These are phyloP conservation scores for Botryotinia globosa DNA, from an alignment of 2,329 filamentous ascomycete genomes.

Conservation along the genomic window DNA sequence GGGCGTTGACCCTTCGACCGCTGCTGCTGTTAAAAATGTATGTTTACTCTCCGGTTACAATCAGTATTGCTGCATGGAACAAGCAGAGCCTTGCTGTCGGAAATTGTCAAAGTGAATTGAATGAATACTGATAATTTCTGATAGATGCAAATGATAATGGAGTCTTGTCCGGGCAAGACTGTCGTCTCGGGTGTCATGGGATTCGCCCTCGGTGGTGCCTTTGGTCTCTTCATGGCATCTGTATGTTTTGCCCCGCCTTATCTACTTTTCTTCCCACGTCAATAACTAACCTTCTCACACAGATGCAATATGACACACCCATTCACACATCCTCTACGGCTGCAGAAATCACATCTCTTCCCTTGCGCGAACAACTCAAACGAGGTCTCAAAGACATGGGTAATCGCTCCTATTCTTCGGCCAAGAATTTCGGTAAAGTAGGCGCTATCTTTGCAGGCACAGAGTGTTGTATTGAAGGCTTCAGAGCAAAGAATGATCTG, in stretches of 20 bases:
- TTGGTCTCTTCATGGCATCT: conserved; percentile 97
- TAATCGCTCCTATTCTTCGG: conserved; percentile 72
- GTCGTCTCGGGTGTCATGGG: conserved; percentile 89
- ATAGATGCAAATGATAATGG: conserved; percentile 57
- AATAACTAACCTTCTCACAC: background rate
- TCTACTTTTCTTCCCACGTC: conserved; percentile 4
- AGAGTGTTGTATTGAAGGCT: conserved; percentile 92
- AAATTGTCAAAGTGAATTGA: background rate
- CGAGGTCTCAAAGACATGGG: conserved; percentile 96
- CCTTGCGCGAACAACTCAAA: conserved; percentile 78
- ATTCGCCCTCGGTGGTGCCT: conserved; percentile 88
- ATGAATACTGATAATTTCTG: background rate
- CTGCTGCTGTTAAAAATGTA: conserved; percentile 37
- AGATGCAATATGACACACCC: conserved; percentile 99
- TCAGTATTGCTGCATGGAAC: background rate
- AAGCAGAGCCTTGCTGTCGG: background rate
- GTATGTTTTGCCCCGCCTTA: conserved; percentile 51
- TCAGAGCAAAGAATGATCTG: conserved; percentile 90
- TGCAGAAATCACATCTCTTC: conserved; percentile 58
- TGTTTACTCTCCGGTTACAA: conserved; percentile 19
- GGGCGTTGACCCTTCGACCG: conserved; percentile 33
- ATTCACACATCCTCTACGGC: conserved; percentile 49
- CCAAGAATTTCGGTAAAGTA: conserved; percentile 93
- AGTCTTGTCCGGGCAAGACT: conserved; percentile 87
- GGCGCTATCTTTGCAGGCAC: conserved; percentile 89